phyloP scores from a whole-genome alignment of 202 grass and related monocot genomes.

The Zoysia matrella region DNA sequence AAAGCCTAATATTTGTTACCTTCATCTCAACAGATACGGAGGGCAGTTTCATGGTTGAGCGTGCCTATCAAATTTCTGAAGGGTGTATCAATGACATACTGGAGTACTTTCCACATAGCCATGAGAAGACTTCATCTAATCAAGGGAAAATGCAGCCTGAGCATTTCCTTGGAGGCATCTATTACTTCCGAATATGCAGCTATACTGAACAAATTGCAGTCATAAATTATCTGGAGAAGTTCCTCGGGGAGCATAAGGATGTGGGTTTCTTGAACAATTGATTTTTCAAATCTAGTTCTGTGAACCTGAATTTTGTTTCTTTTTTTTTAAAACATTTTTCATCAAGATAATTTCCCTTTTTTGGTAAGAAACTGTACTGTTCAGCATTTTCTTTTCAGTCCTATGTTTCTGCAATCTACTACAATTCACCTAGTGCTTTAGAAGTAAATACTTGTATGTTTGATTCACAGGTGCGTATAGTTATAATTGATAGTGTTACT shows the following conservation, averaged over 20 bases:
- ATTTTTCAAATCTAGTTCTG: conserved; percentile 31
- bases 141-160: conserved; percentile 66
- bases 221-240: conserved; percentile 92
- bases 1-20: conserved; percentile 19
- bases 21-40: conserved; percentile 75
- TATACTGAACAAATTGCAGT: conserved; percentile 96
- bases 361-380: conserved; percentile 1
- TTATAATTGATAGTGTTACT: conserved; percentile 89
- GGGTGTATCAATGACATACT: conserved; percentile 78
- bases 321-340: conserved; percentile 10
- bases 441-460: conserved; percentile 22
- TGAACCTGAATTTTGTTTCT: conserved; percentile 7
- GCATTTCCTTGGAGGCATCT: conserved; percentile 78
- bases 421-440: background rate
- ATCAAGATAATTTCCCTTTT: conserved; percentile 14
- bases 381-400: background rate
- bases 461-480: conserved; percentile 65
- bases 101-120: conserved; percentile 51
- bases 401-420: background rate
- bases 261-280: conserved; percentile 58
- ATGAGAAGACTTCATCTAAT: conserved; percentile 52
- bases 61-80: conserved; percentile 90
- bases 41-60: conserved; percentile 96
- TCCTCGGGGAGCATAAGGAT: conserved; percentile 80
- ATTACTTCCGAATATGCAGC: conserved; percentile 95